Evolutionary conservation across 2,329 filamentous ascomycete species (phyloP), one percentile per base, ranked within the genome.

Genomic region (Pleoardoris graminearum): DNA sequence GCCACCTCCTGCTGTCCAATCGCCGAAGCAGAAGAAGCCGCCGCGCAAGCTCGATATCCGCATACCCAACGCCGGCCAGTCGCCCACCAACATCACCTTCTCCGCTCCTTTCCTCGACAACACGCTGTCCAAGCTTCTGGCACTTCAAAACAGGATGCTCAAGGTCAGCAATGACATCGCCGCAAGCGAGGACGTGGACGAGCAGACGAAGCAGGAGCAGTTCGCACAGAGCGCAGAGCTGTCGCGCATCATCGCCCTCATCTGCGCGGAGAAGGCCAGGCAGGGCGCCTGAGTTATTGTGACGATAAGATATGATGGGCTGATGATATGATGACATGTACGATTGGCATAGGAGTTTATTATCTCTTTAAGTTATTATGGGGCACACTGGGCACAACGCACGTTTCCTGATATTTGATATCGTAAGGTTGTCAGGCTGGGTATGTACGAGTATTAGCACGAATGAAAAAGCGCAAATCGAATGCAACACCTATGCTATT

Each of bases 81-180:
- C 70, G 7, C 67, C 69, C 7, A 70, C 71, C 21, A 73, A 72
- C 50, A 70, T 80, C 54, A 76, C 75, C 30, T 80, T 80, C 68
- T 78, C 76, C n/a, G 78, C 78, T 1, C 77, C 78, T 0, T 80
- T 80, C 71, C 76, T 80, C 47, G 78, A 80, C 70, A 80, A 80
- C 63, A 80, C 78, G 4, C 71, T 80, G 1, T 70, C 75, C 48
- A 80, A 80, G 72, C 76, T 80, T 67, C 65, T 80, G 44, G 65
- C 72, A 10, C 69, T 80, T 38, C 78, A 80, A 55, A 78, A 79
- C 62, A 70, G 77, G 27, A 80, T 80, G 78, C 67, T 80, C 51
- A 76, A 74, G 51, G 75, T 76, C 4, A 77, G 75, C 36, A 75
- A 76, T 19, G 76, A 80, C 53, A 71, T 80, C 50, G 74, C 74